Conservation (phyloP, 495 filamentous ascomycete species). For the Hyaloscypha variabilis region DNA sequence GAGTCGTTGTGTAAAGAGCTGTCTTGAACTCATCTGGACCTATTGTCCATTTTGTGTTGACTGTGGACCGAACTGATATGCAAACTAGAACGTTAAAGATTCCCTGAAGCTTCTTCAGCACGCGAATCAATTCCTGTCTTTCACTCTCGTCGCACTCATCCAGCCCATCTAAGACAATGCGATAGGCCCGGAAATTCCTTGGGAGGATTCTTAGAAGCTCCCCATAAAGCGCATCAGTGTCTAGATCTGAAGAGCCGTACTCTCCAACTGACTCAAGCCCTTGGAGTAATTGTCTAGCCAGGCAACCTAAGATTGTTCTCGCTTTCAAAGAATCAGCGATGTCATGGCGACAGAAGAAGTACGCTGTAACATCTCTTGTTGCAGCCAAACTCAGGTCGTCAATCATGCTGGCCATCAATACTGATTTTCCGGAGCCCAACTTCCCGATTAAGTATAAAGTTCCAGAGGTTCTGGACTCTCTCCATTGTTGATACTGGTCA, state of each 20-base stretch:
- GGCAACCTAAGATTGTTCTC: constrained; percentile 40
- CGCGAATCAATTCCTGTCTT: constrained; percentile 30
- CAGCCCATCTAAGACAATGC: constrained; percentile 42
- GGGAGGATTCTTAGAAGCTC: constrained; percentile 30
- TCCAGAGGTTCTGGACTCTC: constrained; percentile 25
- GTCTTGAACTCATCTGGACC: too few species aligned
- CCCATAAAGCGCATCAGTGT: constrained; percentile 29
- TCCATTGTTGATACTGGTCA: constrained; percentile 42
- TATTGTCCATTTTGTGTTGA: constrained; percentile 26
- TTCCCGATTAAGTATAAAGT: constrained; percentile 44
- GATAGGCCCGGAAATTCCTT: constrained; percentile 24
- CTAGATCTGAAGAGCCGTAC: constrained; percentile 17
- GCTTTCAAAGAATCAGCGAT: constrained; percentile 41
- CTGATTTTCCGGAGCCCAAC: constrained; percentile 46
- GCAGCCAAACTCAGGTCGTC: constrained; percentile 41
- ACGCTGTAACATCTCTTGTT: constrained; percentile 28
- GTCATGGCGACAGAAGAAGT: constrained; percentile 49
- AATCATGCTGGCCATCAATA: constrained; percentile 45
- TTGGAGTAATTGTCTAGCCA: constrained; percentile 42
- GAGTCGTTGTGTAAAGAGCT: constrained; percentile 18
- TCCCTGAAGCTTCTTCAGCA: constrained; percentile 32
- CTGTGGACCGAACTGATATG: constrained; percentile 36
- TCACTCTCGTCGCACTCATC: constrained; percentile 39
- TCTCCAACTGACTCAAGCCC: constrained; percentile 23
- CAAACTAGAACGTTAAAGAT: constrained; percentile 35